Base-by-base conservation (phyloP, 2,329 filamentous ascomycete genomes). In the Exophiala spinifera region DNA sequence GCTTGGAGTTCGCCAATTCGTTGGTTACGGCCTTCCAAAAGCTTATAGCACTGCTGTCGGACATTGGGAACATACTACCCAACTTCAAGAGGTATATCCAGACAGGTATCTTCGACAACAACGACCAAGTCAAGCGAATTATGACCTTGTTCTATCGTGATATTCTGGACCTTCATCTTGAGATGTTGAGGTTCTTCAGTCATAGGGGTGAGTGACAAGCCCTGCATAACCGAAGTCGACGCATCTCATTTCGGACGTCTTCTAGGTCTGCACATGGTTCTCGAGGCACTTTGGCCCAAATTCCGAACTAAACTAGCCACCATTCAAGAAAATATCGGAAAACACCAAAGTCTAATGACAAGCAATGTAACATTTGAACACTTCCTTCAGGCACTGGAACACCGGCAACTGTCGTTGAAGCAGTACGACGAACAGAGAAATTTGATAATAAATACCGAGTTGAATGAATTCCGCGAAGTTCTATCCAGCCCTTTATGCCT, bases 141-240 rank as follows among this genome's bases (percentile, higher is more conserved):
- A 51, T 71, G 23, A 61, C 52, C 14, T 59, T 73, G 4, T 71
- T 73, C 42, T 73, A 65, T 59, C 60, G 61, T 46, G 70, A 73
- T 53, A 66, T 73, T 13, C 64, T 73, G 20, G 67, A 72, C 37
- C 67, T 73, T 51, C 67, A 72, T 51, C n/a, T 56, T 1, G 36
- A 14, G 13, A 15, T 15, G 13, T 15, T 36, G 33, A 10, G n/a
- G 14, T 36, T 36, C 10, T 36, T 36, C 33, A 10, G 33, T 36
- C 11, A 36, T 13, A 36, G 13, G 33, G n/a, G 33, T 36, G 33
- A 14, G 33, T 36, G 33, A 25, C n/a, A 7, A 25, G 23, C 7
- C 7, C 7, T 25, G 4, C 4, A 25, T 25, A 25, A 25, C 23
- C 23, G 4, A 25, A 3, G 23, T 25, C 23, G 7, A 25, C 23